Base-by-base conservation (phyloP, 139 green algal species). In the Chlamydomonas incerta region DNA sequence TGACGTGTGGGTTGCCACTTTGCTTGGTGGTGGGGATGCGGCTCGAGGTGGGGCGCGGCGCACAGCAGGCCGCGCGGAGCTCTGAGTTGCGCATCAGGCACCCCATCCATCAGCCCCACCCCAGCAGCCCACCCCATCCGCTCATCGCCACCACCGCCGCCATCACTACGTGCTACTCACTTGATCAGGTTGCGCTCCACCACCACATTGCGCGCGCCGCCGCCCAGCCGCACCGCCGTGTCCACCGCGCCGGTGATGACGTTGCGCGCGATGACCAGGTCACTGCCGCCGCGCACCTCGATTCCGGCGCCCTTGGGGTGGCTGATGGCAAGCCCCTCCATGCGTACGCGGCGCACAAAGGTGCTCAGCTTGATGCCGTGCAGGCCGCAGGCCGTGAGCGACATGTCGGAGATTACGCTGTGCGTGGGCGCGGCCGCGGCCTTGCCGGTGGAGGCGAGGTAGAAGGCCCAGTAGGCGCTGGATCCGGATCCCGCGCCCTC, bases 341-440 rank as follows among this genome's bases (percentile, higher is more conserved):
- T 10, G 29, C 69, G 21, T 23, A 87, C 82, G 3, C 31, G 24
- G 20, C 33, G n/a, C 41, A 87, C 72, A 26, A 76, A 87, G 31
- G 82, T 87, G 41, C 55, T 74, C 15, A 87, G 60, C 46, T 87
- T 87, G 72, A 82, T 76, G 82, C 82, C 82, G 41, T 82, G 72
- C 0, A 33, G 11, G 24, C 63, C 74, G 73, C 82, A 87, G 71
- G 60, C 46, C n/a, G 72, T 76, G 1, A 87, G 58, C 15, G 15
- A 26, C 57, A 87, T 47, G 46, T 72, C 57, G 41, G 41, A 50
- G 41, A 50, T 50, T 5, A 50, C 41, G 41, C 41, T 50, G 41
- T 50, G 41, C 41, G 41, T 50, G 41, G 41, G 41, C 41, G 41
- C 41, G 41, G 41, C 41, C 6, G 41, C 73, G 15, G 31, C 18